Evolutionary conservation across 1,139 yeast species (phyloP), one percentile per base, ranked within the genome.

Genomic region (Taiozyma onychis): DNA sequence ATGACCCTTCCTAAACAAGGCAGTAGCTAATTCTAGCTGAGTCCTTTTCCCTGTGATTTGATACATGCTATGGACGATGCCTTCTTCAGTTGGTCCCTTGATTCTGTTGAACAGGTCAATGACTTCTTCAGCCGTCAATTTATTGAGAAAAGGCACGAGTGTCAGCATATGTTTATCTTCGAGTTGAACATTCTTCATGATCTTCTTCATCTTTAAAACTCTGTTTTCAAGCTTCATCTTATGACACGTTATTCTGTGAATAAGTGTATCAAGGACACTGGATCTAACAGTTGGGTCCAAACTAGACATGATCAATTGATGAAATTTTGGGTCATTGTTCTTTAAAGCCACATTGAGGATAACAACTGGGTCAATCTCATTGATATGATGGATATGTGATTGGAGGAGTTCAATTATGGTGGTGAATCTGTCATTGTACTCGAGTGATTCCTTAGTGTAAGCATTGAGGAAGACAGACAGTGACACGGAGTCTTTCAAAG

Each of bases 231-330:
- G 28, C 10, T 37, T 24, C 21, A 27, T 43, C 24, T 42, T 41
- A 14, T 47, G 39, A 11, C 45, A 30, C 6, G 44, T 35, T 5
- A 43, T 37, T 27, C 51, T 52, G 16, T 28, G 22, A 6, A 49
- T 45, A 1, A 45, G 24, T 22, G 52, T 34, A 11, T 49, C 48
- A 13, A 57, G 39, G 6, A 55, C 30, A 16, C 28, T 28, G 22
- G 18, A 30, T 41, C 22, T n/a, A 43, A 34, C 6, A 42, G 46
- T 34, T 45, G 44, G 10, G 6, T 32, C 11, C 9, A 44, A 28
- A 5, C n/a, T 34, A 2, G 37, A 21, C 30, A 39, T 16, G 10
- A 49, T 22, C 14, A 28, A 14, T n/a, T 42, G 44, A 28, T 30
- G 41, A 11, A 49, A n/a, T 7, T 44, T 21, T 11, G 46, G 18